Evolutionary conservation across 225 moss, liverwort and hornwort genomes (phyloP).

Genomic region (Marchantia polymorpha): DNA sequence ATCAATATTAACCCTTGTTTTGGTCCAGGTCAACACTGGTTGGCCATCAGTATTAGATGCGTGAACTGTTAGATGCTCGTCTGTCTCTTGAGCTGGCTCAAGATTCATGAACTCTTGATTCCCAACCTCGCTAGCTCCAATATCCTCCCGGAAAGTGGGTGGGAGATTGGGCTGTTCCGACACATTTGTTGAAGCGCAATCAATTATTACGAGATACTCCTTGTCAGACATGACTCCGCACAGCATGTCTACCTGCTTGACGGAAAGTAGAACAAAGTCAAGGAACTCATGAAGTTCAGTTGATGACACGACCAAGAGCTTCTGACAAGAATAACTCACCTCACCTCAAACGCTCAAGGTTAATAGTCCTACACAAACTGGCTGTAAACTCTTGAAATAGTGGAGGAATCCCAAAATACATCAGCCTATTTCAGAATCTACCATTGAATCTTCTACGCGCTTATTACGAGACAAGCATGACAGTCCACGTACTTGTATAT

Average conservation of each 20-base stretch:
- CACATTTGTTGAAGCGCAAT: constrained; percentile 92
- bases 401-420: neutral
- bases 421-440: neutral
- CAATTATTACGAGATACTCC: constrained; percentile 91
- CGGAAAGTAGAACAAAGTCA: neutral
- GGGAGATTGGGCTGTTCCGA: constrained; percentile 78
- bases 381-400: too few species aligned
- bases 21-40: constrained; percentile 54
- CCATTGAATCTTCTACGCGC: neutral
- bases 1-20: constrained; percentile 81
- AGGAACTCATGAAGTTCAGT: neutral
- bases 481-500: constrained; percentile 64
- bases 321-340: neutral
- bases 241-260: constrained; percentile 72
- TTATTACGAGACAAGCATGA: neutral
- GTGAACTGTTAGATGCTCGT: constrained; percentile 53
- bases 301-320: neutral
- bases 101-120: constrained; percentile 82
- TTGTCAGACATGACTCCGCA: constrained; percentile 92
- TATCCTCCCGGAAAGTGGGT: constrained; percentile 73
- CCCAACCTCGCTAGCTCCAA: constrained; percentile 56
- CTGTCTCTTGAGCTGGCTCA: constrained; percentile 67
- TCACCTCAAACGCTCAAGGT: neutral
- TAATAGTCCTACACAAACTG: too few species aligned
- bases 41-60: constrained; percentile 38